These are phyloP conservation scores for Silene conica DNA, from an alignment of 148 eudicot species.

Conservation along the genomic window DNA sequence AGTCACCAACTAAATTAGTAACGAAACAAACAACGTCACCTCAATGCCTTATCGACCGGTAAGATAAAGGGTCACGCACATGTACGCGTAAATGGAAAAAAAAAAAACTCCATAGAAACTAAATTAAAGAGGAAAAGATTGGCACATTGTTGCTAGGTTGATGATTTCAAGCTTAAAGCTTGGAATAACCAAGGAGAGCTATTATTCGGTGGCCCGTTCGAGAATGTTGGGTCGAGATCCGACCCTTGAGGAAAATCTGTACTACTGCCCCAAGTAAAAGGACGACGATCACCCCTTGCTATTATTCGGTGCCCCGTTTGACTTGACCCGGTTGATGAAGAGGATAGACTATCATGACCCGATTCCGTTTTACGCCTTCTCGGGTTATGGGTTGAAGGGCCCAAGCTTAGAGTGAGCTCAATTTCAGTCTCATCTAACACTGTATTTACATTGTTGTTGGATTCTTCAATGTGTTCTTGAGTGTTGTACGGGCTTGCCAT, in stretches of 20 bases:
- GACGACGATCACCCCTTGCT: conserved; percentile 20
- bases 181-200: conserved; percentile 68
- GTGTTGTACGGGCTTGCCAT: conserved; percentile 13
- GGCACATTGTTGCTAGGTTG: conserved; percentile 30
- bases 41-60: neutral
- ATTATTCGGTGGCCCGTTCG: conserved; percentile 19
- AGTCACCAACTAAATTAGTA: neutral
- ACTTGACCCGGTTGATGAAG: conserved; percentile 68
- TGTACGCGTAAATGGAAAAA: neutral
- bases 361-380: conserved; percentile 36
- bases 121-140: neutral
- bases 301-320: conserved; percentile 27
- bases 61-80: neutral
- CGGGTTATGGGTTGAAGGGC: conserved; percentile 37
- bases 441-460: conserved; percentile 10
- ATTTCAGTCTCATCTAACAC: conserved; percentile 52
- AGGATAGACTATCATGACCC: conserved; percentile 44
- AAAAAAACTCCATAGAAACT: conserved; percentile 14
- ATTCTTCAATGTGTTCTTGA: conserved; percentile 16
- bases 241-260: conserved; percentile 26
- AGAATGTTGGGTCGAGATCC: conserved; percentile 26
- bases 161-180: conserved; percentile 54
- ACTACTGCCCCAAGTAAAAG: conserved; percentile 19
- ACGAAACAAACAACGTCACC: neutral
- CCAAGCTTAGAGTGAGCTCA: conserved; percentile 79